These are phyloP conservation scores for Forsythia suspensa DNA, from an alignment of 257 asterid species.

Conservation along the genomic window DNA sequence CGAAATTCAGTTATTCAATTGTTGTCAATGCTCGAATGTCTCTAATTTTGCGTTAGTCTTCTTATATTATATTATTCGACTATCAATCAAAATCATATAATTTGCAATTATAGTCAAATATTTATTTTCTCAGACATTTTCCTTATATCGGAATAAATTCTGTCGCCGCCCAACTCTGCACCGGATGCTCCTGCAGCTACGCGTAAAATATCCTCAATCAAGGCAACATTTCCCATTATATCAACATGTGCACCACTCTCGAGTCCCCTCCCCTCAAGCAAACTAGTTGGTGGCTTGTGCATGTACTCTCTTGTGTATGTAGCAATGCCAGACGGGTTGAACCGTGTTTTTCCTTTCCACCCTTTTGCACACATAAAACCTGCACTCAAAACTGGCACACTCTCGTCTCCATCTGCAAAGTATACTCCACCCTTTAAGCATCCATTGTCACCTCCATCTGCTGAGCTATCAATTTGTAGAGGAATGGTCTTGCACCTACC, in stretches of 20 bases:
- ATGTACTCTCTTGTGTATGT: slow-evolving; percentile 66
- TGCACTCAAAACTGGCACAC: slow-evolving; percentile 66
- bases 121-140: slow-evolving; percentile 60
- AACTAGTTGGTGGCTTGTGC: slow-evolving; percentile 71
- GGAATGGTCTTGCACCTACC: slow-evolving; percentile 73
- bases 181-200: slow-evolving; percentile 78
- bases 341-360: slow-evolving; percentile 79
- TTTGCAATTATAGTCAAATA: slow-evolving; percentile 35
- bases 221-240: slow-evolving; percentile 77
- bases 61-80: not conserved
- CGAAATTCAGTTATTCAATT: not conserved
- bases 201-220: slow-evolving; percentile 75
- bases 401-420: slow-evolving; percentile 79
- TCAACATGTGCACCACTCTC: slow-evolving; percentile 87
- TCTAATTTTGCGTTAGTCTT: not conserved
- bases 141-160: slow-evolving; percentile 63
- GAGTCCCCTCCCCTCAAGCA: slow-evolving; percentile 82
- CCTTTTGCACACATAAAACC: slow-evolving; percentile 93
- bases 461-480: slow-evolving; percentile 76
- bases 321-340: slow-evolving; percentile 73
- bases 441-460: slow-evolving; percentile 50
- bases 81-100: slow-evolving; percentile 10
- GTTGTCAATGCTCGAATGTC: not conserved
- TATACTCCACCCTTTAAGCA: slow-evolving; percentile 82
- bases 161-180: slow-evolving; percentile 63